Evolutionary conservation across 2,329 filamentous ascomycete genomes (phyloP).

Genomic region (Ascochyta pisi): DNA sequence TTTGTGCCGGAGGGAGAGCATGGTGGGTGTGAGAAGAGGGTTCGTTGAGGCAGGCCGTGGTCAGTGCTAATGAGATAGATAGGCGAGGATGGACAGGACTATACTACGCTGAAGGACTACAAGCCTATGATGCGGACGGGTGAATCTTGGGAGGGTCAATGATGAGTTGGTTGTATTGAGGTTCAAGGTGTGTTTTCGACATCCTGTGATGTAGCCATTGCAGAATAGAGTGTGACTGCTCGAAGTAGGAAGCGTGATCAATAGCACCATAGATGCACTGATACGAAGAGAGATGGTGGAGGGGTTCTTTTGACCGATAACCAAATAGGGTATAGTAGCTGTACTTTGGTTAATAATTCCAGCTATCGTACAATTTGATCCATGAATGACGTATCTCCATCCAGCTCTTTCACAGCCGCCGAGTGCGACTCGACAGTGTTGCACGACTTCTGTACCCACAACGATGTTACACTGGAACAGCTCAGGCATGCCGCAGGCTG

Average conservation of each 20-base stretch:
- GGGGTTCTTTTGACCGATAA: too few relatives aligned
- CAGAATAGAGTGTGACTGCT: too few relatives aligned
- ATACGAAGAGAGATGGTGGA: too few relatives aligned
- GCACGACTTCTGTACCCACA: constrained; percentile 12
- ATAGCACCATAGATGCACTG: too few relatives aligned
- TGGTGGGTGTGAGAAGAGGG: not conserved
- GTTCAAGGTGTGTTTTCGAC: too few relatives aligned
- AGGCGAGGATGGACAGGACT: not conserved
- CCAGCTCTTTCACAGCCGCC: constrained; percentile 59
- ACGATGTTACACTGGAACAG: constrained; percentile 10
- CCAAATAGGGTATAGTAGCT: too few relatives aligned
- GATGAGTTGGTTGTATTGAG: too few relatives aligned
- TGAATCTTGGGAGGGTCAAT: not conserved
- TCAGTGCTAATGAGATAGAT: not conserved
- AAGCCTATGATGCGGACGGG: not conserved
- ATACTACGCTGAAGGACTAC: not conserved
- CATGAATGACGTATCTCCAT: constrained; percentile 60
- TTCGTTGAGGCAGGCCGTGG: not conserved
- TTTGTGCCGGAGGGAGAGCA: not conserved
- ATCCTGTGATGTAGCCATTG: too few relatives aligned
- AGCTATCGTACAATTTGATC: constrained; percentile 21
- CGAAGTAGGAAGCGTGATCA: too few relatives aligned
- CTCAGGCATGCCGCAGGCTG: constrained; percentile 12
- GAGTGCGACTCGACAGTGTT: constrained; percentile 54
- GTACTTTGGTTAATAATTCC: too few relatives aligned